Evolutionary conservation across 228 moss, liverwort and hornwort genomes (phyloP).

Genomic region (Sphagnum magellanicum): DNA sequence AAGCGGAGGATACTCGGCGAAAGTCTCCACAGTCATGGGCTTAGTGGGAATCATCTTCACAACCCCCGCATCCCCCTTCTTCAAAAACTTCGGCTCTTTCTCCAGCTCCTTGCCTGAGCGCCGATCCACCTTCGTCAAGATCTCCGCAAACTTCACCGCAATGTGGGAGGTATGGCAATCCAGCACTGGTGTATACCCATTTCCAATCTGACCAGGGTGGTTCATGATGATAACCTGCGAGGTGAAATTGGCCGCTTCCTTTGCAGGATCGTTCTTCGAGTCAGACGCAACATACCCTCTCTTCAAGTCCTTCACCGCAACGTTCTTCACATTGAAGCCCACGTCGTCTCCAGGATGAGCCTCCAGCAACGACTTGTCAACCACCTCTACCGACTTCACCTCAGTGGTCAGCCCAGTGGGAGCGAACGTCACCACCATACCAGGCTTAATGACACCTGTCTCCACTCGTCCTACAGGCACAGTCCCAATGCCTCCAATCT

Average conservation of each 20-base stretch:
- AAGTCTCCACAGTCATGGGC: constrained; percentile 88
- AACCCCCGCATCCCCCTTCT: constrained; percentile 80
- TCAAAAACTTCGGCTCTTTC: constrained; percentile 89
- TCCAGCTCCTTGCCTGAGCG: constrained; percentile 86
- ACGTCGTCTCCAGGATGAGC: constrained; percentile 78
- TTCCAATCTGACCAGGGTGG: constrained; percentile 81
- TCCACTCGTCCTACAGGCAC: constrained; percentile 79
- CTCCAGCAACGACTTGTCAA: constrained; percentile 66
- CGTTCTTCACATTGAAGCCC: constrained; percentile 88
- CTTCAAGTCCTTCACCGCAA: constrained; percentile 86
- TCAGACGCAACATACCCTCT: constrained; percentile 80
- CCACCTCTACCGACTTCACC: constrained; percentile 94
- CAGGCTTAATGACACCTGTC: constrained; percentile 71
- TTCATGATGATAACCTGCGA: constrained; percentile 91
- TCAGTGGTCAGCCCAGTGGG: constrained; percentile 67
- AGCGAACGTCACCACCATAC: constrained; percentile 54
- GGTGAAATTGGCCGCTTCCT: constrained; percentile 81
- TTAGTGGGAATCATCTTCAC: constrained; percentile 92
- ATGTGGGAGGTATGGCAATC: constrained; percentile 93
- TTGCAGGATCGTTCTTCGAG: constrained; percentile 86
- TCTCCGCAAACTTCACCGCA: constrained; percentile 79
- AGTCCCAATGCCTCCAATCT: constrained; percentile 85
- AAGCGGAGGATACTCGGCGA: constrained; percentile 72
- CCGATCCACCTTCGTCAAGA: constrained; percentile 73
- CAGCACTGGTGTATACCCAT: constrained; percentile 80